Evolutionary conservation across 2,329 filamentous ascomycete genomes (phyloP).

Genomic region (Helotiales sp.): DNA sequence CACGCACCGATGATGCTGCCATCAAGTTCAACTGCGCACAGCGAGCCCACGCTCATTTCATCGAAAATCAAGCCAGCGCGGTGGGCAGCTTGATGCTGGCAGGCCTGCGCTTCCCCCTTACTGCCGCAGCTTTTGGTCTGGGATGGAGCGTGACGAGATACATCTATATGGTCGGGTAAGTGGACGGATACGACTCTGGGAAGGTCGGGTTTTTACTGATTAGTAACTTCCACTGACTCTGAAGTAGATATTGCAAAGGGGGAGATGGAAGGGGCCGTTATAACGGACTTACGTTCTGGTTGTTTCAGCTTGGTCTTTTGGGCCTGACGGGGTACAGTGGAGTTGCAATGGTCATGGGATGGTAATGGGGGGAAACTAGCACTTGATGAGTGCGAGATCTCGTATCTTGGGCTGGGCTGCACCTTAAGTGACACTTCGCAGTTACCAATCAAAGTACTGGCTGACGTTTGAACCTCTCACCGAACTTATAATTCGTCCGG

Average conservation of each 20-base stretch:
- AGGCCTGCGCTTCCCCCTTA: slow-evolving; percentile 59
- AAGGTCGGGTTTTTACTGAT: neutral
- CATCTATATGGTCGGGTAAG: slow-evolving; percentile 59
- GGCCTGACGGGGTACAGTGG: slow-evolving; percentile 38
- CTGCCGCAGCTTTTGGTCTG: slow-evolving; percentile 54
- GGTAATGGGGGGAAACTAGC: no score
- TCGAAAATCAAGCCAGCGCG: slow-evolving; percentile 62
- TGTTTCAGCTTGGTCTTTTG: slow-evolving; percentile 38
- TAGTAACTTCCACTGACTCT: slow-evolving; percentile 45
- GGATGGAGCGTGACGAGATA: slow-evolving; percentile 59
- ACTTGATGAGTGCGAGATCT: no score
- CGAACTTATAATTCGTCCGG: no score
- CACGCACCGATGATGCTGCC: slow-evolving; percentile 41
- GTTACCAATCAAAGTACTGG: no score
- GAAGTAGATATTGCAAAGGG: slow-evolving; percentile 50
- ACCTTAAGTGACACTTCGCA: neutral
- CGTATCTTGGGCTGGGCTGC: neutral
- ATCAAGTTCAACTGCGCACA: slow-evolving; percentile 69
- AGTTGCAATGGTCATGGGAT: slow-evolving; percentile 33
- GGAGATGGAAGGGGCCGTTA: slow-evolving; percentile 37
- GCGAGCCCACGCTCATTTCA: slow-evolving; percentile 66
- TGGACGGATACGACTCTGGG: no score
- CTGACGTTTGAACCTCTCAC: no score
- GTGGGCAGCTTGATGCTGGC: slow-evolving; percentile 59
- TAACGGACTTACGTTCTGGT: slow-evolving; percentile 31